Percentiles rank a stretch among this genome's conserved stretches.
phyloP scores from a whole-genome alignment of 352 stramenopile species.

The Globisporangium iwayamae region DNA sequence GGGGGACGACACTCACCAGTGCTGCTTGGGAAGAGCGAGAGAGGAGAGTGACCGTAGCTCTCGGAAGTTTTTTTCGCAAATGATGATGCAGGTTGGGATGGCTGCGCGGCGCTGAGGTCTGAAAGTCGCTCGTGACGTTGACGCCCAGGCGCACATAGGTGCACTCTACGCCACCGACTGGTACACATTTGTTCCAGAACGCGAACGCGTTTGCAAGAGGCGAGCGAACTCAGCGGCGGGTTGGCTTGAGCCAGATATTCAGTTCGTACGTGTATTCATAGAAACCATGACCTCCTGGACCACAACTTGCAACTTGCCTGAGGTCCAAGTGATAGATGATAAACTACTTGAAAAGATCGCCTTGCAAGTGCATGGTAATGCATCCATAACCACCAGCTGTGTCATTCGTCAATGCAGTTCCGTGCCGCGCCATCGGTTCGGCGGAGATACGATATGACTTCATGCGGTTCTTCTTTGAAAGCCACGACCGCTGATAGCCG shows the following conservation, averaged over 20 bases:
- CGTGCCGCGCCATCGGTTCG: background rate
- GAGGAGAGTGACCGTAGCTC: background rate
- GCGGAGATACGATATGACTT: background rate
- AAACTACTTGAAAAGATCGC: background rate
- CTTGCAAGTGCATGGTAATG: background rate
- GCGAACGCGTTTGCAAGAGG: background rate
- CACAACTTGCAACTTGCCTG: background rate
- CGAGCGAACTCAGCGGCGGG: too few relatives aligned
- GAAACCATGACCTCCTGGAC: background rate
- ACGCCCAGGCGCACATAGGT: background rate
- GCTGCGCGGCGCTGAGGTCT: background rate
- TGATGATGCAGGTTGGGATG: background rate
- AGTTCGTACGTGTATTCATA: background rate
- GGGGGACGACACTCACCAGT: background rate
- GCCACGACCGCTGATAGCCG: background rate
- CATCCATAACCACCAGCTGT: background rate
- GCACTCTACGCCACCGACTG: constrained; percentile 2
- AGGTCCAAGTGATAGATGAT: background rate
- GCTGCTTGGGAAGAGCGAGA: background rate
- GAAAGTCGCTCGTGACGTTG: constrained; percentile 5
- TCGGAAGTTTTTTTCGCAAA: constrained; percentile 6
- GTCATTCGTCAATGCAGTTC: background rate
- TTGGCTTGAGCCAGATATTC: background rate
- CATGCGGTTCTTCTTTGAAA: background rate
- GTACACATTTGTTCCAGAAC: constrained; percentile 6